These are phyloP conservation scores for Emericellopsis atlantica DNA, from an alignment of 2,329 filamentous ascomycete species.

Conservation along the genomic window DNA sequence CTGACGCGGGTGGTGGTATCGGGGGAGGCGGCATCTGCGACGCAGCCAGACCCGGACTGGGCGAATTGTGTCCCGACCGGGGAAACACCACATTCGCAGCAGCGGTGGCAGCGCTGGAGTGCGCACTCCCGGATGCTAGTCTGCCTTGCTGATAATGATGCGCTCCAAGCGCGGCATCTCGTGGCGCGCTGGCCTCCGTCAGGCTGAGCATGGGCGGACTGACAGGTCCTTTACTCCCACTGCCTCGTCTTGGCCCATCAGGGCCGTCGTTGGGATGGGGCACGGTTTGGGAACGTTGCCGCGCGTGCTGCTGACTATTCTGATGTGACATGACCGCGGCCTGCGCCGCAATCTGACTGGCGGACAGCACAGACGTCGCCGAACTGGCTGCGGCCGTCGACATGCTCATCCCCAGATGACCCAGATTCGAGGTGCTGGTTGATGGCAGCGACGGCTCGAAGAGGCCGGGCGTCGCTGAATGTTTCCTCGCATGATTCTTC, in stretches of 20 bases:
- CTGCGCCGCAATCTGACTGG: conserved; percentile 73
- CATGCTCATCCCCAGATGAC: conserved; percentile 30
- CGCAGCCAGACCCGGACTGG: conserved; percentile 22
- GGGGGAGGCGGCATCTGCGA: conserved; percentile 17
- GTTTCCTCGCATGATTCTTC: conserved; percentile 42
- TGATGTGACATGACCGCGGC: conserved; percentile 60
- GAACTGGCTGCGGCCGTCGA: conserved; percentile 22
- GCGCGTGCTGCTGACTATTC: conserved; percentile 28
- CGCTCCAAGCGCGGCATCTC: conserved; percentile 39
- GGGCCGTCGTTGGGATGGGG: conserved; percentile 39
- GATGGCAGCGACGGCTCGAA: conserved; percentile 65
- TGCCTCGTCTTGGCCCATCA: conserved; percentile 29
- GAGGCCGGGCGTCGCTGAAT: conserved; percentile 62
- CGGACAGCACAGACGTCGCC: conserved; percentile 28
- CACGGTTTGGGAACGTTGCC: conserved; percentile 65
- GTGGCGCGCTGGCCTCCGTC: conserved; percentile 51
- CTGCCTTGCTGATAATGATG: conserved; percentile 44
- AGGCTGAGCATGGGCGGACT: conserved; percentile 52
- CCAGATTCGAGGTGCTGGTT: conserved; percentile 41
- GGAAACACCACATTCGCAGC: conserved; percentile 61
- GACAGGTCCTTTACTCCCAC: conserved; percentile 34
- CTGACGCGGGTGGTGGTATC: conserved; percentile 27
- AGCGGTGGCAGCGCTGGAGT: conserved; percentile 53
- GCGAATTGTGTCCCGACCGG: conserved; percentile 43
- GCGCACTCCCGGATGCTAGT: conserved; percentile 35